Conservation (phyloP, 2,329 filamentous ascomycete genomes). For the Epichloe gansuensis region DNA sequence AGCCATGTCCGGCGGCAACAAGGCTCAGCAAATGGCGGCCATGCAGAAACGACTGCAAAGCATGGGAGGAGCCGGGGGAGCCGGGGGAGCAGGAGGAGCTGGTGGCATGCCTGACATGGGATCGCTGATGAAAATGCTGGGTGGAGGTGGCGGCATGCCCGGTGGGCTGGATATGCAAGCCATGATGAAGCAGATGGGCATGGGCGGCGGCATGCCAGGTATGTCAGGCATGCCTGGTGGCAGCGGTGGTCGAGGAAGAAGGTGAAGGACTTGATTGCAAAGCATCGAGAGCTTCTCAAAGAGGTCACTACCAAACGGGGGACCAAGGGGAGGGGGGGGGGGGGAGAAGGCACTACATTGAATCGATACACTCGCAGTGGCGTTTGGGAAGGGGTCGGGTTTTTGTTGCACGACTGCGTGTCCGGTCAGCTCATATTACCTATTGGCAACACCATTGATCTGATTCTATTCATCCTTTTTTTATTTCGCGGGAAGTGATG, state of each 20-base stretch:
- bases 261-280: background rate
- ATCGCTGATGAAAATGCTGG: slow-evolving; percentile 84
- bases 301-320: too few relatives aligned
- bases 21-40: slow-evolving; percentile 83
- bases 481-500: too few relatives aligned
- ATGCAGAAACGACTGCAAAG: slow-evolving; percentile 93
- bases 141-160: slow-evolving; percentile 50
- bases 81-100: slow-evolving; percentile 30
- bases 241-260: slow-evolving; percentile 20
- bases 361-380: too few relatives aligned
- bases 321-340: too few relatives aligned
- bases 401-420: too few relatives aligned
- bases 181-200: slow-evolving; percentile 63
- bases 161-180: slow-evolving; percentile 65
- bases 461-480: too few relatives aligned
- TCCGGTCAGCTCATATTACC: too few relatives aligned
- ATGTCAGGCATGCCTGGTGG: slow-evolving; percentile 12
- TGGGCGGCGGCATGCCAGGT: slow-evolving; percentile 25
- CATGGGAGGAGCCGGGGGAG: slow-evolving; percentile 57
- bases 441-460: too few relatives aligned
- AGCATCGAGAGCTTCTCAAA: too few relatives aligned
- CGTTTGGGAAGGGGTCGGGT: too few relatives aligned
- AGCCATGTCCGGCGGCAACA: slow-evolving; percentile 81
- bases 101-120: slow-evolving; percentile 71
- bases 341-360: too few relatives aligned